phyloP scores from a whole-genome alignment of 805 yeast species.

The Huiozyma naganishii region DNA sequence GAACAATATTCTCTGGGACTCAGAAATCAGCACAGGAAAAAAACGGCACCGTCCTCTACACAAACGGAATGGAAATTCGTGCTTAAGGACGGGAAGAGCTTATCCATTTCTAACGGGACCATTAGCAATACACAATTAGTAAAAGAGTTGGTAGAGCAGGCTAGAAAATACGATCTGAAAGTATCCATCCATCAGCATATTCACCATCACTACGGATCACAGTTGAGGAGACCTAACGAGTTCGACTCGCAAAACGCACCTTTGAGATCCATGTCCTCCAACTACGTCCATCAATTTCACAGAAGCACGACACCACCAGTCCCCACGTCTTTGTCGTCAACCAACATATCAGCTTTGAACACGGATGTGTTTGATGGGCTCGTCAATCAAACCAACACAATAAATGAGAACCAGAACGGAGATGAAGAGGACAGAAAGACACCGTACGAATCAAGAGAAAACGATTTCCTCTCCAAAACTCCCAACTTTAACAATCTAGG shows the following conservation, averaged over 20 bases:
- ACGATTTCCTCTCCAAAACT: constrained; percentile 16
- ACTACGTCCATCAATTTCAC: not conserved
- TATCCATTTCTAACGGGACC: constrained; percentile 39
- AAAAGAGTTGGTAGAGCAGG: constrained; percentile 47
- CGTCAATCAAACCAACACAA: not conserved
- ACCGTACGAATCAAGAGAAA: not conserved
- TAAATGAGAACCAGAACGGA: not conserved
- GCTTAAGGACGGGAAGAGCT: constrained; percentile 35
- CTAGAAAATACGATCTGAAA: constrained; percentile 43
- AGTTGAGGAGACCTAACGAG: not conserved
- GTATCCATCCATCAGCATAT: constrained; percentile 78
- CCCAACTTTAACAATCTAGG: constrained; percentile 15
- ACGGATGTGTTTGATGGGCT: not conserved
- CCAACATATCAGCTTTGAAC: not conserved
- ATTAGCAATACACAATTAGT: constrained; percentile 46
- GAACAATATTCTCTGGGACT: not conserved
- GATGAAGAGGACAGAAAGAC: not conserved
- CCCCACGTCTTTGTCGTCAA: not conserved
- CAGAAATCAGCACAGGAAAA: not conserved
- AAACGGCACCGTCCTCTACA: constrained; percentile 2
- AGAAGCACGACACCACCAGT: not conserved
- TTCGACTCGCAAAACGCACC: not conserved
- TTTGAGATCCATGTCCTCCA: not conserved
- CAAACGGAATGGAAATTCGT: constrained; percentile 56
- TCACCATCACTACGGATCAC: constrained; percentile 53